phyloP scores from a whole-genome alignment of 1,284 basidiomycete genomes.

The Fomitopsis schrenkii region DNA sequence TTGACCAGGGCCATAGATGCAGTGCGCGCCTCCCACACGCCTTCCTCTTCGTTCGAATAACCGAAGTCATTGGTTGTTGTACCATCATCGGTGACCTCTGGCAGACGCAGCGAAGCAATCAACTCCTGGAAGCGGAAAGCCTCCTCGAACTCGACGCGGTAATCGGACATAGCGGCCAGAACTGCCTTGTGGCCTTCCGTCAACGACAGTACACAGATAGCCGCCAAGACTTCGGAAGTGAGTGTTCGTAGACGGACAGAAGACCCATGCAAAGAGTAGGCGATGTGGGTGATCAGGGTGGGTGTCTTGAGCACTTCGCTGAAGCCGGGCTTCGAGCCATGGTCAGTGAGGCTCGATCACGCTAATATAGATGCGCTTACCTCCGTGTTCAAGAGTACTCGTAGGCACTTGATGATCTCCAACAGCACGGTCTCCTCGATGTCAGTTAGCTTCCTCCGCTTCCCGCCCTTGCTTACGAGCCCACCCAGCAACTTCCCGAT shows the following conservation, averaged over 20 bases:
- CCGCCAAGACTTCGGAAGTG: constrained; percentile 78
- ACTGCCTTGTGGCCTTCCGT: constrained; percentile 73
- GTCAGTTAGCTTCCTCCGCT: constrained; percentile 55
- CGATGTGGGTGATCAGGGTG: constrained; percentile 69
- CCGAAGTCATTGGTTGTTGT: constrained; percentile 31
- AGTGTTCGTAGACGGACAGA: constrained; percentile 72
- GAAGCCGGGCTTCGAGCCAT: constrained; percentile 55
- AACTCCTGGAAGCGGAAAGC: constrained; percentile 79
- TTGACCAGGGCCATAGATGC: constrained; percentile 79
- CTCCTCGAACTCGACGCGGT: constrained; percentile 68
- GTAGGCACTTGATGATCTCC: constrained; percentile 77
- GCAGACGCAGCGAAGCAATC: constrained; percentile 59
- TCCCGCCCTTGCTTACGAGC: constrained; percentile 61
- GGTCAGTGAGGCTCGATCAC: background rate
- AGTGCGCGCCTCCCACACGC: constrained; percentile 79
- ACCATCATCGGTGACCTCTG: constrained; percentile 37
- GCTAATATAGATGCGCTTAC: constrained; percentile 39
- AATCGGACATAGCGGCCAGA: constrained; percentile 77
- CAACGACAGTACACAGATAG: constrained; percentile 73
- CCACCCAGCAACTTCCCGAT: constrained; percentile 54
- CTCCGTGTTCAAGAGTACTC: constrained; percentile 83
- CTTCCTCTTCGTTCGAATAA: constrained; percentile 52
- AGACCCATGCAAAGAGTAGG: constrained; percentile 64
- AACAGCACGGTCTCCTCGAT: constrained; percentile 65
- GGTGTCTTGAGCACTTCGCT: constrained; percentile 62